Evolutionary conservation across 345 rosid genomes (phyloP), one percentile per base, ranked within the genome.

Genomic region (Bruguiera parviflora): DNA sequence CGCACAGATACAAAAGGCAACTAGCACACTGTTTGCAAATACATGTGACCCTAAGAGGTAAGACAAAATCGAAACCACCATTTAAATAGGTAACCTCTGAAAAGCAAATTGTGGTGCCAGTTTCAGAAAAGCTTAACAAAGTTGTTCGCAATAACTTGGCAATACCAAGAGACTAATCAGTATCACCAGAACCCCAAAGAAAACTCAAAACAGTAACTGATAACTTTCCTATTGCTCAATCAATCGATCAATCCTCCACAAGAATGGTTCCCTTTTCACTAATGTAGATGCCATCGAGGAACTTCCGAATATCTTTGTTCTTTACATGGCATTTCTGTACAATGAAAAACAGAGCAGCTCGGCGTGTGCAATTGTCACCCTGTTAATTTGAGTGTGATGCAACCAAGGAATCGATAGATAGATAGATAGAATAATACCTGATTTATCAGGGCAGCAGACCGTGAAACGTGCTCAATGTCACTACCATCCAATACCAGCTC

Each of bases 281-380:
- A 32, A 86, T 84, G 64, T 86, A 86, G 75, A 86, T 84, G 61
- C 91, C 91, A 33, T 87, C 91, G 64, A 86, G 88, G 68, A 84
- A 84, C 75, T 84, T 86, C 66, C 91, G 76, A 15, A 87, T 87
- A 71, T 84, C 88, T 74, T 87, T 87, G 58, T 87, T 87, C 86
- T 87, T 83, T 65, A 87, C 91, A 64, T 83, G 88, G 61, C 91
- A 87, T 83, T 86, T 86, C 90, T 86, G 84, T 66, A 24, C n/a
- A 56, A 73, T 13, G 71, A 59, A 32, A 57, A 59, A 65, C 16
- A 25, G 29, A 55, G 29, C 19, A 43, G 49, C 49, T 43, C 19
- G 15, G 49, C 16, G 1, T 13, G 49, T 13, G 18, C 5, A 3
- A 43, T 15, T 1, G 19, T 43, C 49, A 15, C 49, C 49, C 5